Conservation (phyloP, 2,329 filamentous ascomycete genomes). For the Juglanconis sp. region DNA sequence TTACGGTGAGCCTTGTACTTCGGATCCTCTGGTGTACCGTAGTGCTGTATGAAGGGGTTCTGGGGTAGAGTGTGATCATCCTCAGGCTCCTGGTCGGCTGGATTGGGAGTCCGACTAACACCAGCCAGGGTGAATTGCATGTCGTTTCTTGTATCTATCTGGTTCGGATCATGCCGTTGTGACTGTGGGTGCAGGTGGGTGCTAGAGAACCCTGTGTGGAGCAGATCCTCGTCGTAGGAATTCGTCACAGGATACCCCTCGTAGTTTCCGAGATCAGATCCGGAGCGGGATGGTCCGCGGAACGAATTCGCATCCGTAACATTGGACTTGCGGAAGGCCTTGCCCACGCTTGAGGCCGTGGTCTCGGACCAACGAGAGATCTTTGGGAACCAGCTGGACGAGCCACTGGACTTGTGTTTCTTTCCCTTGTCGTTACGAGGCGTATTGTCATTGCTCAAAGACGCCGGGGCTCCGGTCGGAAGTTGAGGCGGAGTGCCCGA, state of each 20-base stretch:
- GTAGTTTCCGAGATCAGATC: conserved; percentile 69
- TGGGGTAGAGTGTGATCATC: conserved; percentile 3
- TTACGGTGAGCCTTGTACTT: conserved; percentile 82
- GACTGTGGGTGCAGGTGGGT: conserved; percentile 37
- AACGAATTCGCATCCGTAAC: conserved; percentile 58
- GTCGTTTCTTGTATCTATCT: conserved; percentile 18
- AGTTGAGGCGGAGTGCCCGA: conserved; percentile 58
- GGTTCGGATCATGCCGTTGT: conserved; percentile 22
- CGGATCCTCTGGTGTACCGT: conserved; percentile 57
- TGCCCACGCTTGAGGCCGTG: conserved; percentile 81
- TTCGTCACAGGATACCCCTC: conserved; percentile 57
- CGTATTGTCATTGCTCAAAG: conserved; percentile 75
- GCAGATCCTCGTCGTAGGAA: conserved; percentile 58
- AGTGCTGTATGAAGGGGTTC: conserved; percentile 34
- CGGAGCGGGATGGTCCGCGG: conserved; percentile 66
- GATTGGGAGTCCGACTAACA: conserved; percentile 15
- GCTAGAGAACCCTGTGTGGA: conserved; percentile 55
- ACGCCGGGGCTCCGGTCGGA: conserved; percentile 33
- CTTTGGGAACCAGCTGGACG: conserved; percentile 79
- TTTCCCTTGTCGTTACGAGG: conserved; percentile 72
- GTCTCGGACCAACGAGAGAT: conserved; percentile 98
- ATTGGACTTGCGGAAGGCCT: conserved; percentile 69
- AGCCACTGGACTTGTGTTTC: conserved; percentile 85
- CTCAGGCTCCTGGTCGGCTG: conserved; percentile 7
- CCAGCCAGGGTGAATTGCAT: conserved; percentile 18